These are phyloP conservation scores for Lachnellula arida DNA, from an alignment of 2,329 filamentous ascomycete species.

Conservation along the genomic window DNA sequence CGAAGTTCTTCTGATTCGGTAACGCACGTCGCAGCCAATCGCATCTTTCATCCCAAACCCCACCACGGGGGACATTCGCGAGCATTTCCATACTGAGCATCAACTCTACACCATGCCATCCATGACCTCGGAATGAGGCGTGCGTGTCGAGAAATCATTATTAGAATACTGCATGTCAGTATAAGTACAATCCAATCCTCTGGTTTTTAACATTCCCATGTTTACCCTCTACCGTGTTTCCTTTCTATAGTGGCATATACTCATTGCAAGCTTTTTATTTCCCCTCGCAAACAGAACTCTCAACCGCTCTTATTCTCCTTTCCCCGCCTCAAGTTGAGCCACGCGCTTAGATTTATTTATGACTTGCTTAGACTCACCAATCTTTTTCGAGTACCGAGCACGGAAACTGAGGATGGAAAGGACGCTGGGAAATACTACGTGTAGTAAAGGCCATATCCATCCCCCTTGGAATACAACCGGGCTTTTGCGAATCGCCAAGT, in stretches of 20 bases:
- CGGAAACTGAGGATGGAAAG: slow-evolving; percentile 12
- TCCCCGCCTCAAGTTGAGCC: not conserved
- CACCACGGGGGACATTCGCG: slow-evolving; percentile 10
- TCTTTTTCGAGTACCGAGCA: slow-evolving; percentile 4
- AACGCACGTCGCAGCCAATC: slow-evolving; percentile 16
- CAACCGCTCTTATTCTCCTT: not conserved
- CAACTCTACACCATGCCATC: too few species aligned
- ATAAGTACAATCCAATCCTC: too few species aligned
- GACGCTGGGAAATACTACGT: slow-evolving; percentile 20
- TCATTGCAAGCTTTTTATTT: too few species aligned
- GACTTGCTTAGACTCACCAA: slow-evolving; percentile 1
- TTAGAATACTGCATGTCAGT: too few species aligned
- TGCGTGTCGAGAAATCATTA: too few species aligned
- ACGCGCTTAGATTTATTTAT: slow-evolving; percentile 2
- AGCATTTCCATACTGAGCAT: slow-evolving; percentile 13
- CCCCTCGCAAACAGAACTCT: too few species aligned
- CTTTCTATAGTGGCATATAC: too few species aligned
- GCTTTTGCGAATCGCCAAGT: slow-evolving; percentile 26
- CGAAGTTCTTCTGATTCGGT: not conserved
- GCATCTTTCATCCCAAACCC: slow-evolving; percentile 12
- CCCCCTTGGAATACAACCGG: slow-evolving; percentile 28
- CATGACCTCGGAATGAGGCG: too few species aligned
- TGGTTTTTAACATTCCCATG: too few species aligned
- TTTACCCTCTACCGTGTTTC: too few species aligned
- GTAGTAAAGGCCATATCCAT: slow-evolving; percentile 28